Conservation (phyloP, 2,329 filamentous ascomycete species). For the Exophiala aquamarina region DNA sequence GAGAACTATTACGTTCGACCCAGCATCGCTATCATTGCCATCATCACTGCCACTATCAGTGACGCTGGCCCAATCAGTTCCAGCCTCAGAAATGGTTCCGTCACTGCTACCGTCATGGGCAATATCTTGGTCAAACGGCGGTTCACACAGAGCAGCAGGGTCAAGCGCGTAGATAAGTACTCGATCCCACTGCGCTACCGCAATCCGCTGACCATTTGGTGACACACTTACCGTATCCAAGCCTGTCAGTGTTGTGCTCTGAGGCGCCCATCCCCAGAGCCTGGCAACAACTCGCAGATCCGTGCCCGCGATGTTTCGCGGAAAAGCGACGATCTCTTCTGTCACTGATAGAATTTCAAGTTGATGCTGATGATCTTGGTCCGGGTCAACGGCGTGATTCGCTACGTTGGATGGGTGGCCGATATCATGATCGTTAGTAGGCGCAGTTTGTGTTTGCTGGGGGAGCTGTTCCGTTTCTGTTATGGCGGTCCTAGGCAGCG, state of each 20-base stretch:
- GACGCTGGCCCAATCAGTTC: not conserved
- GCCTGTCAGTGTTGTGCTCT: slow-evolving; percentile 37
- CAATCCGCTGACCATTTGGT: slow-evolving; percentile 37
- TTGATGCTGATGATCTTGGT: no score
- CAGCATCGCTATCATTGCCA: not conserved
- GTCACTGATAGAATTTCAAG: no score
- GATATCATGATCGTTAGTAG: not conserved
- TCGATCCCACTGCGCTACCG: slow-evolving; percentile 43
- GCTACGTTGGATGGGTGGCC: not conserved
- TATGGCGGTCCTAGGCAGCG: not conserved
- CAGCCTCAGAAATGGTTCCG: not conserved
- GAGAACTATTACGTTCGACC: no score
- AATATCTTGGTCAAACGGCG: no score
- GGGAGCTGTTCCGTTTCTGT: not conserved
- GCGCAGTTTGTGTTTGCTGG: not conserved
- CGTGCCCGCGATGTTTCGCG: slow-evolving; percentile 2
- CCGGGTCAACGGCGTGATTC: not conserved
- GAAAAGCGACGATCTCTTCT: slow-evolving; percentile 1
- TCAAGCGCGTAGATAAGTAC: slow-evolving; percentile 43
- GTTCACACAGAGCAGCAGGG: slow-evolving; percentile 37
- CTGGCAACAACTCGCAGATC: slow-evolving; percentile 29
- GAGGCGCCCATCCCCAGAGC: slow-evolving; percentile 27
- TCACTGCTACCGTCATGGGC: slow-evolving; percentile 24
- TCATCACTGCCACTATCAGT: not conserved
- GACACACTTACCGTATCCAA: slow-evolving; percentile 36